Percentiles rank a stretch among this genome's conserved stretches.
Conservation (phyloP, 768 basidiomycete genomes). For the Pleurotus ostreatus region DNA sequence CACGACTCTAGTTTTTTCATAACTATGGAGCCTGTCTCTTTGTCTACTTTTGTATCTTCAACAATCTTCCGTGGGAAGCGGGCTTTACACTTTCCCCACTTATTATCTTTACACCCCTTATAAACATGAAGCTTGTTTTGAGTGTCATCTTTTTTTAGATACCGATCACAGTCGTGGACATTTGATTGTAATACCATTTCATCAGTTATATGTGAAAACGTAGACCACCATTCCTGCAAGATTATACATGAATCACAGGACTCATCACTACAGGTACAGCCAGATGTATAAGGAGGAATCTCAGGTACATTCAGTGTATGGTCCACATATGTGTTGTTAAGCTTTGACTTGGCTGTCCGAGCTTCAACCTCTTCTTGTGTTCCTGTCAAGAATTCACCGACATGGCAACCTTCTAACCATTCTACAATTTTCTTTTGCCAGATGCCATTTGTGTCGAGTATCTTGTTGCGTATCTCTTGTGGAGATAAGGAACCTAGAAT, state of each 20-base stretch:
- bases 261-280: constrained; percentile 10
- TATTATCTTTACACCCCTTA: constrained; percentile 21
- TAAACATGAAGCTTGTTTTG: constrained; percentile 9
- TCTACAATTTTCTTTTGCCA: constrained; percentile 14
- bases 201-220: constrained; percentile 18
- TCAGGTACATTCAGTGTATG: constrained; percentile 21
- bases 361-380: constrained; percentile 18
- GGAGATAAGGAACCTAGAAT: constrained; percentile 21
- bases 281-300: constrained; percentile 13
- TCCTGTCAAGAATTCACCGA: constrained; percentile 26
- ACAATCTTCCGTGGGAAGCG: constrained; percentile 25
- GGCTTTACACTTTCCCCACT: constrained; percentile 24
- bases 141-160: constrained; percentile 1
- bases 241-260: constrained; percentile 9
- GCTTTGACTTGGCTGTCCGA: background rate
- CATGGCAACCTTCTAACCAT: constrained; percentile 21
- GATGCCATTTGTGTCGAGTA: constrained; percentile 8
- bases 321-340: constrained; percentile 10
- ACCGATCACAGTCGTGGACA: background rate
- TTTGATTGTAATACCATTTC: constrained; percentile 16
- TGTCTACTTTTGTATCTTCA: constrained; percentile 21
- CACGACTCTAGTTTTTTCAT: constrained; percentile 1
- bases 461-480: constrained; percentile 23
- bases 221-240: constrained; percentile 14
- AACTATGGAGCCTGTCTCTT: constrained; percentile 19